phyloP scores from a whole-genome alignment of 176 grass and related monocot species.

The maize (Zea mays) region DNA sequence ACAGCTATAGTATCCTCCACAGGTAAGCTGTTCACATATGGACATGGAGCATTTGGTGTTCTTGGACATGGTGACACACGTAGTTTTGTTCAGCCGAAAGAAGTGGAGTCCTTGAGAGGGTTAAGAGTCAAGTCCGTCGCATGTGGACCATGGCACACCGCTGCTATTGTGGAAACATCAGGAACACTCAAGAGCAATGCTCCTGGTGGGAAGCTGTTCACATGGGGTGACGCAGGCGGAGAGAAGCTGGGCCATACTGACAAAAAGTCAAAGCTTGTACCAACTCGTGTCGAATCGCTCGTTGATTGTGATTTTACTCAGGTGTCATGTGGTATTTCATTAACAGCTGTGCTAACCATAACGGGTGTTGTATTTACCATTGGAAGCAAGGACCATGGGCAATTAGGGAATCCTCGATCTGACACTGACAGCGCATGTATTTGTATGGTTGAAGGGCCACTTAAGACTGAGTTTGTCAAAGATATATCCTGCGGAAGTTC shows the following conservation, averaged over 20 bases:
- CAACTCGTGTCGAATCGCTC: conserved; percentile 68
- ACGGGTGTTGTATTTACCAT: conserved; percentile 85
- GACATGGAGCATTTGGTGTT: conserved; percentile 89
- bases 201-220: conserved; percentile 86
- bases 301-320: conserved; percentile 83
- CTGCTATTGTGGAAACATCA: conserved; percentile 82
- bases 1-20: conserved; percentile 75
- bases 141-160: conserved; percentile 95
- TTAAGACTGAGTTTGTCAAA: conserved; percentile 91
- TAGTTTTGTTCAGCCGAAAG: conserved; percentile 64
- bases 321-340: conserved; percentile 65
- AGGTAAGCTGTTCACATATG: conserved; percentile 82
- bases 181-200: conserved; percentile 63
- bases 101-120: conserved; percentile 85
- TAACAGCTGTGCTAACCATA: conserved; percentile 71
- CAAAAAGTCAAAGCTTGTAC: conserved; percentile 62
- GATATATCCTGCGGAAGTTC: conserved; percentile 76
- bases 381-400: conserved; percentile 62
- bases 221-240: conserved; percentile 86
- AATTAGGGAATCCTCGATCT: conserved; percentile 58
- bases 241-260: conserved; percentile 80
- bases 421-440: conserved; percentile 57
- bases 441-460: conserved; percentile 69
- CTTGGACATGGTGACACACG: conserved; percentile 81
- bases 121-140: conserved; percentile 69